phyloP scores from a whole-genome alignment of 2,329 filamentous ascomycete species.

The Karstenula rhodostoma region DNA sequence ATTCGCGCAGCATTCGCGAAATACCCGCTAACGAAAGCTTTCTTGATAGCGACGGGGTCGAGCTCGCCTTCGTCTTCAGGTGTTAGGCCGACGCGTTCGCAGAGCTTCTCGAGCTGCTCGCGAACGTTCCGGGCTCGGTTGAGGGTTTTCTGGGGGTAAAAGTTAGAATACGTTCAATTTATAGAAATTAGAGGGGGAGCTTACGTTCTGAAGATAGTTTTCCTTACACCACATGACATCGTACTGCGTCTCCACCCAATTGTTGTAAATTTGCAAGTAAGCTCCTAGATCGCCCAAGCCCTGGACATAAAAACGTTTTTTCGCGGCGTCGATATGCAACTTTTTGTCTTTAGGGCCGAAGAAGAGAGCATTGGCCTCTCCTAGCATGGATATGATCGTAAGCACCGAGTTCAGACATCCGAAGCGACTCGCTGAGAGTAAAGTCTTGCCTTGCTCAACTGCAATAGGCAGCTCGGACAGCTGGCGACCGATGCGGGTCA shows the following conservation, averaged over 20 bases:
- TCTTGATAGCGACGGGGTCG: slow-evolving; percentile 82
- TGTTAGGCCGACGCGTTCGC: slow-evolving; percentile 88
- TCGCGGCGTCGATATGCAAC: slow-evolving; percentile 90
- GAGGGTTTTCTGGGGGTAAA: no score
- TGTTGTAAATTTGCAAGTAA: slow-evolving; percentile 90
- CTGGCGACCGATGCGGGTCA: slow-evolving; percentile 90
- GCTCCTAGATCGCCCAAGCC: slow-evolving; percentile 86
- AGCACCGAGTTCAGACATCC: slow-evolving; percentile 94
- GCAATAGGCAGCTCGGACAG: slow-evolving; percentile 94
- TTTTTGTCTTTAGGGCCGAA: slow-evolving; percentile 98
- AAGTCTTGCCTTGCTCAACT: slow-evolving; percentile 91
- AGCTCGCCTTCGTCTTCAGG: slow-evolving; percentile 71
- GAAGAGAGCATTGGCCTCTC: slow-evolving; percentile 87
- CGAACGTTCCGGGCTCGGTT: slow-evolving; percentile 89
- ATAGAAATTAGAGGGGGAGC: slow-evolving; percentile 77
- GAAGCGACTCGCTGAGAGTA: slow-evolving; percentile 87
- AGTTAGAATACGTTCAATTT: no score
- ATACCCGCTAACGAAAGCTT: slow-evolving; percentile 89
- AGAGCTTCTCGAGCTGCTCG: slow-evolving; percentile 90
- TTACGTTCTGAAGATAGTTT: slow-evolving; percentile 91
- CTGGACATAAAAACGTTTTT: slow-evolving; percentile 85
- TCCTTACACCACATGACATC: slow-evolving; percentile 86
- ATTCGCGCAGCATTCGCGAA: slow-evolving; percentile 91
- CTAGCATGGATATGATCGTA: slow-evolving; percentile 92
- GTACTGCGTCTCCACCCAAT: slow-evolving; percentile 94